Base-by-base conservation (phyloP, 192 early-diverging fungal genomes). In the Irineochytrium annulatum region DNA sequence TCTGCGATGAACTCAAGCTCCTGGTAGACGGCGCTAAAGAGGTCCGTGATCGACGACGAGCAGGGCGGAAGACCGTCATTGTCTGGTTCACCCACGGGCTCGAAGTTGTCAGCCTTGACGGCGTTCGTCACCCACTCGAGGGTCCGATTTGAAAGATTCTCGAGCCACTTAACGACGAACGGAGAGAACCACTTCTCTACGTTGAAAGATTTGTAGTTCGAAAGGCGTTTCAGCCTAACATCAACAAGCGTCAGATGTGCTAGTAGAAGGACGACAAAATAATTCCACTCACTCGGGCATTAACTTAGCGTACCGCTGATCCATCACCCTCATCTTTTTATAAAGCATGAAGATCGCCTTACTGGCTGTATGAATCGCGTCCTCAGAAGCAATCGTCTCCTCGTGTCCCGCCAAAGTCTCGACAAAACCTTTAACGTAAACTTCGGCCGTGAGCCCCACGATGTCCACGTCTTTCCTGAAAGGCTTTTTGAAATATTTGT, bases 61-160 rank as follows among this genome's bases (percentile, higher is more conserved):
- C 70, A 71, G 2, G 53, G 33, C 8, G 59, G 45, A 34, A 28
- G 60, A 13, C 52, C 68, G 27, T 26, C n/a, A 31, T 53, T 2
- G 19, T 68, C 66, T 30, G 57, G 60, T 26, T 68, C 59, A 22
- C 54, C 58, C 14, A 72, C 52, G 3, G 78, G 73, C 30, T 78
- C 78, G 43, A 82, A 81, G 8, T 17, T 72, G 63, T 82, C 80
- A 0, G 76, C 72, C 44, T 77, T 77, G 22, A 78, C 65, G 11
- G 80, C 78, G 48, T 81, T 77, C 19, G 63, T 52, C 17, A 80
- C 80, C 80, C 80, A 82, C 39, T 69, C 76, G 17, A 81, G 31
- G 1, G 78, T 82, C 31, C 67, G 68, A 3, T 52, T 49, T 20
- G 55, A 43, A 13, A 80, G 61, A 29, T 71, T 68, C 34, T 78